Evolutionary conservation across 495 filamentous ascomycete genomes (phyloP).

Genomic region (Apiosordaria backusii): DNA sequence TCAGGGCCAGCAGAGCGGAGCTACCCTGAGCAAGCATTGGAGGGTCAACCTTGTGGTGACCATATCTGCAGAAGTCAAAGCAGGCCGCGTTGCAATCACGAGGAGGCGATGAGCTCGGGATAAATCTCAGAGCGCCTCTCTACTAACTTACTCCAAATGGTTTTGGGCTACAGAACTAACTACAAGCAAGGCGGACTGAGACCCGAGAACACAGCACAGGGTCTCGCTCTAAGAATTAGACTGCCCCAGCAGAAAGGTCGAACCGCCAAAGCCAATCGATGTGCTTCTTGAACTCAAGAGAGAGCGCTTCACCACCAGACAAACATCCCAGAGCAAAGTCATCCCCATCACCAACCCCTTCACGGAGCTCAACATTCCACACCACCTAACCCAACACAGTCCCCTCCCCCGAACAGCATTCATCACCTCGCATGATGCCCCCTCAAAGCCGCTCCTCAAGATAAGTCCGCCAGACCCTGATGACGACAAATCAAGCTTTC

Average conservation of each 20-base stretch:
- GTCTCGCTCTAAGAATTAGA: not conserved
- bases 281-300: no score
- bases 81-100: not conserved
- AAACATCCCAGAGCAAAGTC: no score
- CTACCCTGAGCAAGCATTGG: not conserved
- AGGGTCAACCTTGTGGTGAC: not conserved
- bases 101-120: not conserved
- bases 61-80: not conserved
- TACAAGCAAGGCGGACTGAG: not conserved
- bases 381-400: not conserved
- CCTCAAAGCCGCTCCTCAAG: not conserved
- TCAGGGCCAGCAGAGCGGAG: not conserved
- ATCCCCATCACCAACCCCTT: not conserved
- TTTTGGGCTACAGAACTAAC: not conserved
- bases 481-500: not conserved
- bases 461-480: not conserved
- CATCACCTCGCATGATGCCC: not conserved
- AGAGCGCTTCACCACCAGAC: not conserved
- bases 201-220: not conserved
- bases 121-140: not conserved
- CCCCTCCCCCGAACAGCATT: not conserved
- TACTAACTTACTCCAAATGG: no score
- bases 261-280: not conserved
- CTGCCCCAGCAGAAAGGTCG: not conserved
- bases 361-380: not conserved